Evolutionary conservation across 1,284 basidiomycete genomes (phyloP).

Genomic region (Jaminaea rosea): DNA sequence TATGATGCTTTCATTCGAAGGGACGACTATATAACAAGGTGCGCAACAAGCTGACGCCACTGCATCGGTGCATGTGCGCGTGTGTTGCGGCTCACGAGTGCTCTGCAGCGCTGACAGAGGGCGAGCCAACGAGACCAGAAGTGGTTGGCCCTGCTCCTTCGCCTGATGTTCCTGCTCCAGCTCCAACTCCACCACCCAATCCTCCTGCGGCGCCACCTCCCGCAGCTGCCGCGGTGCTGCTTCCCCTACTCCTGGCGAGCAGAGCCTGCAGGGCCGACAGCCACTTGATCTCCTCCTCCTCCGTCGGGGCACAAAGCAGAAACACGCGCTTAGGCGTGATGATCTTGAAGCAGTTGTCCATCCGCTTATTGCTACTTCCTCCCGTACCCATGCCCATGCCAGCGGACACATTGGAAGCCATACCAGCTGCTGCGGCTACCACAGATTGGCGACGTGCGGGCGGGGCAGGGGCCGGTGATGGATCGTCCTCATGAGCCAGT

Average conservation of each 20-base stretch:
- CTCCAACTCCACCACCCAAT: too few relatives aligned
- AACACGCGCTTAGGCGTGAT: constrained; percentile 86
- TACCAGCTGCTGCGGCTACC: constrained; percentile 21
- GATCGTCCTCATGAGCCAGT: too few relatives aligned
- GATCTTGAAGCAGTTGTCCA: constrained; percentile 76
- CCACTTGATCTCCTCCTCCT: constrained; percentile 99
- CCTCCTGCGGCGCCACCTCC: too few relatives aligned
- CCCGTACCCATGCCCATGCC: constrained; percentile 9
- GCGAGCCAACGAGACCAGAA: too few relatives aligned
- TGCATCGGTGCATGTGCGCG: too few relatives aligned
- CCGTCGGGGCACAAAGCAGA: constrained; percentile 82
- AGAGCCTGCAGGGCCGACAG: constrained; percentile 83
- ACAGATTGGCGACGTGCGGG: constrained; percentile 18
- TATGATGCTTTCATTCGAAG: too few relatives aligned
- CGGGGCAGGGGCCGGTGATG: constrained; percentile 8
- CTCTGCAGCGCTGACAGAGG: too few relatives aligned
- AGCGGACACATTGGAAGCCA: constrained; percentile 15
- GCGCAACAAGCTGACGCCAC: too few relatives aligned
- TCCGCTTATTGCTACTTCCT: constrained; percentile 22
- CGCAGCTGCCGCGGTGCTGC: not conserved
- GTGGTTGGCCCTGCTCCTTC: too few relatives aligned
- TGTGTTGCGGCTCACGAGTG: too few relatives aligned
- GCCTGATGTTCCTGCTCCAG: too few relatives aligned
- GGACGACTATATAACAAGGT: too few relatives aligned
- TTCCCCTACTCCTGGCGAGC: constrained; percentile 62